phyloP scores from a whole-genome alignment of 2,329 filamentous ascomycete species.

The Diaporthe eres region DNA sequence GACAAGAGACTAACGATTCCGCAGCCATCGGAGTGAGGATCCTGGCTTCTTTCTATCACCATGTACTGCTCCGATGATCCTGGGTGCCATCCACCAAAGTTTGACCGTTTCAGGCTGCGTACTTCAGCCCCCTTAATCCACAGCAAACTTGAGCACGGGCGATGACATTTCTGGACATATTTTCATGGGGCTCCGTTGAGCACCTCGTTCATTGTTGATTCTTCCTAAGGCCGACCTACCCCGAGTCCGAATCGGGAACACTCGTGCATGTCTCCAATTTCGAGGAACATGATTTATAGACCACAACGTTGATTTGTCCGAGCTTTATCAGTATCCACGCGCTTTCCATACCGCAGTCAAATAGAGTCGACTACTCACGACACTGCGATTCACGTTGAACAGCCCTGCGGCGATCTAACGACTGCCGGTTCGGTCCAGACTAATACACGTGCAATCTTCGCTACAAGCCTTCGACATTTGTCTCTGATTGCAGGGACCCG shows the following conservation, averaged over 20 bases:
- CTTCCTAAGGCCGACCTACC: too few relatives aligned
- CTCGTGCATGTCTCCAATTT: not conserved
- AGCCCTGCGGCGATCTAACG: not conserved
- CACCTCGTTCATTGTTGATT: too few relatives aligned
- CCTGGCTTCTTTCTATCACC: not conserved
- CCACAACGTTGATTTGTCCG: not conserved
- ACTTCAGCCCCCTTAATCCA: not conserved
- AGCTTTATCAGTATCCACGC: not conserved
- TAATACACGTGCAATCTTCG: not conserved
- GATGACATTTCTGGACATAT: not conserved
- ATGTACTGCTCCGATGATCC: not conserved
- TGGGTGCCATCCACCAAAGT: not conserved
- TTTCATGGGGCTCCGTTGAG: too few relatives aligned
- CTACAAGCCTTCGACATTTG: not conserved
- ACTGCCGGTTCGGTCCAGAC: not conserved
- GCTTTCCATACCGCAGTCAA: not conserved
- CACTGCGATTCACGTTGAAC: not conserved
- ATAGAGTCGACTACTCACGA: not conserved
- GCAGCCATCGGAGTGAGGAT: not conserved
- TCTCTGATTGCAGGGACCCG: not conserved
- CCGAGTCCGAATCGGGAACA: not conserved
- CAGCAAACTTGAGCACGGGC: too few relatives aligned
- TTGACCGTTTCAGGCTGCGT: not conserved
- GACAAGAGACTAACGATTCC: not conserved
- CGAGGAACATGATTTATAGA: not conserved